Base-by-base conservation (phyloP, 2,329 filamentous ascomycete genomes). In the Alternaria sp. region DNA sequence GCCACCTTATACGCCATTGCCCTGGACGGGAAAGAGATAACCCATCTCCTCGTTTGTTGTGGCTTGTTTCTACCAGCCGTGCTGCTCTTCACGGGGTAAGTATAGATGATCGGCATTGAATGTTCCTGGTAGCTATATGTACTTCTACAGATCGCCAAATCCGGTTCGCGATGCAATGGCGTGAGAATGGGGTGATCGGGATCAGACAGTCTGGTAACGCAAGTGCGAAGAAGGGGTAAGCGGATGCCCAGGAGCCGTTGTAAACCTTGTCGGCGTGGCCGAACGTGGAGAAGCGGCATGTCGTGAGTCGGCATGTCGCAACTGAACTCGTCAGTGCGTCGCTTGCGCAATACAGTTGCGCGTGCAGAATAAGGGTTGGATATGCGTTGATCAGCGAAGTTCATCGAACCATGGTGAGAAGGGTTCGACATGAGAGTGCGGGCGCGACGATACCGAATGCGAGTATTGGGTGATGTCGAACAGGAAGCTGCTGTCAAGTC, bases 31-130 rank as follows among this genome's bases (percentile, higher is more conserved):
- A 52, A 25, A n/a, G 30, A 36, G 28, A 36, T 52, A n/a, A 25
- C 5, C 19, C 15, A 30, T 13, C 13, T 23, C 17, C 49, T 52
- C 30, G 19, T 23, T 52, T 19, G 3, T 13, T 25, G 25, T 50
- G 58, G 52, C 58, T 40, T 52, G 30, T 32, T n/a, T 52, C 30
- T 23, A 52, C 49, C 30, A 17, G 49, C 49, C 49, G n/a, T 52
- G 19, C 19, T 36, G 19, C 49, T 36, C 19, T n/a, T 52, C 30
- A 36, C 15, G 49, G 28, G 17, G 30, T 2, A 30, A 23, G n/a
- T 36, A 25, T 32, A 36, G 19, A 52, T 40, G 49, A 36, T 40
- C 30, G 13, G 19, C 19, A 52, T 23, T 40, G 19, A n/a, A n/a
- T 21, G 15, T 52, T n/a, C 30, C 19, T 21, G 19, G 9, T 25